Conservation (phyloP, 1,284 basidiomycete species). For the Spongispora temasekensis region DNA sequence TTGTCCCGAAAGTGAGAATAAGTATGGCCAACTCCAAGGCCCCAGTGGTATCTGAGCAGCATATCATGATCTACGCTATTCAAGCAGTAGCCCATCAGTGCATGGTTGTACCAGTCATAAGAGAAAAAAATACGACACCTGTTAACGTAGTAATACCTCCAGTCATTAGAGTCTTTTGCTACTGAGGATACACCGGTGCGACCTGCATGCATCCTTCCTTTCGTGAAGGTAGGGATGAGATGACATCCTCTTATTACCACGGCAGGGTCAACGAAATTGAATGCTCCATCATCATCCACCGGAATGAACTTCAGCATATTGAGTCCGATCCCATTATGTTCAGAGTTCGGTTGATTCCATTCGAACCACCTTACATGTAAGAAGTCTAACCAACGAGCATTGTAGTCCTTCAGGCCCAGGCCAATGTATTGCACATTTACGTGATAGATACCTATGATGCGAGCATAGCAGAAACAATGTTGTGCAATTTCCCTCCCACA, state of each 20-base stretch:
- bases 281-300: not conserved
- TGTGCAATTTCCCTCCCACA: not conserved
- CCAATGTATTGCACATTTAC: slow-evolving; percentile 4
- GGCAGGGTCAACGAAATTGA: slow-evolving; percentile 18
- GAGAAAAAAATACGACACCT: not conserved
- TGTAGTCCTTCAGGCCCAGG: slow-evolving; percentile 2
- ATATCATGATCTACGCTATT: slow-evolving; percentile 13
- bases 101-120: not conserved
- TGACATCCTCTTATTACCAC: slow-evolving; percentile 12
- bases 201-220: not conserved
- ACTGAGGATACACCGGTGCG: not conserved
- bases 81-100: not conserved
- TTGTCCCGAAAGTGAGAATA: slow-evolving; percentile 1
- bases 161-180: not conserved
- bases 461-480: slow-evolving; percentile 1
- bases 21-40: slow-evolving; percentile 7
- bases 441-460: slow-evolving; percentile 12
- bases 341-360: not conserved
- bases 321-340: not conserved
- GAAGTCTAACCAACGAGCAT: not conserved
- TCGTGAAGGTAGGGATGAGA: slow-evolving; percentile 14
- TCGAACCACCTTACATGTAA: slow-evolving; percentile 5
- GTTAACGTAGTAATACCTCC: not conserved
- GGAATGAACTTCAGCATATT: not conserved
- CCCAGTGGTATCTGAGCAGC: slow-evolving; percentile 8